A percentile compares a stretch with the other conserved stretches of the same genome.
Evolutionary conservation across 75 land plant species (phyloP).

Genomic region (Azolla pinnata): DNA sequence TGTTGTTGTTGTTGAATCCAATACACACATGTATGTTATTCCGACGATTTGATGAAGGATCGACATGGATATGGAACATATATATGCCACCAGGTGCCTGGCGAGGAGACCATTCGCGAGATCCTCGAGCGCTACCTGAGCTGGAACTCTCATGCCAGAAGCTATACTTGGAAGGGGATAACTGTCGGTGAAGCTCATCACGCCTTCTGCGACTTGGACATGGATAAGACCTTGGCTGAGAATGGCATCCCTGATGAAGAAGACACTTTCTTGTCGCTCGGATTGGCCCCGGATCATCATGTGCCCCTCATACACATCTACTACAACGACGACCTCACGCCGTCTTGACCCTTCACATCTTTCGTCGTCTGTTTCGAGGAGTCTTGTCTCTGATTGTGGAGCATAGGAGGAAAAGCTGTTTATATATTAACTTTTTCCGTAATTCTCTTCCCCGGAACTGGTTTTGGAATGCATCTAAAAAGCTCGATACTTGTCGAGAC

Average conservation of each 20-base stretch:
- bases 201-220: conserved; percentile 17
- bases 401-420: too few species aligned
- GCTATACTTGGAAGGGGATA: conserved; percentile 12
- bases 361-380: too few species aligned
- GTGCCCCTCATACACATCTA: conserved; percentile 25
- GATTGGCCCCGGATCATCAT: conserved; percentile 21
- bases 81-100: conserved; percentile 14
- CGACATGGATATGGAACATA: too few species aligned
- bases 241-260: conserved; percentile 26
- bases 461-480: too few species aligned
- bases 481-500: too few species aligned
- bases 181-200: conserved; percentile 1
- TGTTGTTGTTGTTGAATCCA: too few species aligned
- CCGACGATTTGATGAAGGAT: too few species aligned
- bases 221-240: conserved; percentile 26
- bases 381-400: too few species aligned
- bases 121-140: conserved; percentile 22
- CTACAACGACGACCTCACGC: conserved; percentile 31
- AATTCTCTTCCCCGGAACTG: too few species aligned
- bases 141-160: conserved; percentile 21
- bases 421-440: too few species aligned
- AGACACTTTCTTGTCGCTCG: conserved; percentile 9
- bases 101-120: conserved; percentile 25
- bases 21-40: too few species aligned
- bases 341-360: too few species aligned